phyloP scores from a whole-genome alignment of 2,329 filamentous ascomycete species.

The Parascedosporium putredinis region DNA sequence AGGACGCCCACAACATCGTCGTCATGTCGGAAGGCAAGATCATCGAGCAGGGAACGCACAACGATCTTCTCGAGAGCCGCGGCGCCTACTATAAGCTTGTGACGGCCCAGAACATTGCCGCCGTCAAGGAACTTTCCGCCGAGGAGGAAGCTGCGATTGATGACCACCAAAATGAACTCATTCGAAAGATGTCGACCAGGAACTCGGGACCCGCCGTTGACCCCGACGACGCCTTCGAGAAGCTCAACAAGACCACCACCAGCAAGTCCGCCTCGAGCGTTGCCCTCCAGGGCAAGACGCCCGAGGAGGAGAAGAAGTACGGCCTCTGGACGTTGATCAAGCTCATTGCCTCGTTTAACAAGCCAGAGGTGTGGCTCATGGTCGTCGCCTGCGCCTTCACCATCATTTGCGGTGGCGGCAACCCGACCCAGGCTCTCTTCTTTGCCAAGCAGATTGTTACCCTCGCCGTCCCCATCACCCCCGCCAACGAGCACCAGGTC shows the following conservation, averaged over 20 bases:
- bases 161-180: constrained; percentile 37
- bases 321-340: constrained; percentile 66
- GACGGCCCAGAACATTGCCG: constrained; percentile 73
- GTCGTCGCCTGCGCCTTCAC: constrained; percentile 61
- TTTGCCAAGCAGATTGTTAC: constrained; percentile 80
- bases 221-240: constrained; percentile 49
- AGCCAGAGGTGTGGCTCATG: constrained; percentile 61
- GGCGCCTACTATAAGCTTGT: constrained; percentile 79
- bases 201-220: constrained; percentile 40
- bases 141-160: constrained; percentile 42
- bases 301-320: constrained; percentile 48
- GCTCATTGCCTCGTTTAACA: constrained; percentile 73
- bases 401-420: constrained; percentile 68
- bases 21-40: constrained; percentile 83
- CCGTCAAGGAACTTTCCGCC: constrained; percentile 40
- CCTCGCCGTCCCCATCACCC: constrained; percentile 44
- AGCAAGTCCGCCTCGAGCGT: constrained; percentile 58
- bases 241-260: constrained; percentile 44
- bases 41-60: constrained; percentile 83
- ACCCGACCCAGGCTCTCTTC: constrained; percentile 65
- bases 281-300: constrained; percentile 46
- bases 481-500: constrained; percentile 42
- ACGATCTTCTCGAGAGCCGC: constrained; percentile 58
- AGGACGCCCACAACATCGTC: constrained; percentile 88
- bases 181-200: constrained; percentile 33